Conservation (phyloP, 768 basidiomycete genomes). For the Neoboletus brunneissimus region DNA sequence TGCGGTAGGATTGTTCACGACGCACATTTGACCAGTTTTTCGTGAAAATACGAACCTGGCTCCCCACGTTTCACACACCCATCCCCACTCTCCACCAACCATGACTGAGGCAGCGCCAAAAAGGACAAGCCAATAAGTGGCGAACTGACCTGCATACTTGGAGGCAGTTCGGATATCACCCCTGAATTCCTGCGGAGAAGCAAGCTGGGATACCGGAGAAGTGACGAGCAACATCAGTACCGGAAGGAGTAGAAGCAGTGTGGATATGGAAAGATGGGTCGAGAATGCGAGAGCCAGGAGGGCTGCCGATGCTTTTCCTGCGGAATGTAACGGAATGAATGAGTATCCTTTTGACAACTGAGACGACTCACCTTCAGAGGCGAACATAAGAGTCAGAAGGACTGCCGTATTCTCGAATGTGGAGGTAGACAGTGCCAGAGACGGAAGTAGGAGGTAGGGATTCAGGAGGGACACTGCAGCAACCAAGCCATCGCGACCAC, state of each 20-base stretch:
- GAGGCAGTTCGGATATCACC: constrained; percentile 5
- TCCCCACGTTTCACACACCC: constrained; percentile 83
- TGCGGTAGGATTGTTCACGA: background rate
- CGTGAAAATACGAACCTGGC: constrained; percentile 52
- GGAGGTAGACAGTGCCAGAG: constrained; percentile 78
- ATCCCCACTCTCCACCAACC: constrained; percentile 58
- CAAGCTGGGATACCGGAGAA: constrained; percentile 63
- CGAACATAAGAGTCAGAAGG: constrained; percentile 66
- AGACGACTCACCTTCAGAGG: constrained; percentile 52
- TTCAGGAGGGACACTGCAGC: constrained; percentile 77
- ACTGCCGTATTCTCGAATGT: constrained; percentile 75
- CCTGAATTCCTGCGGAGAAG: constrained; percentile 47
- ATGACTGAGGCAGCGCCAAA: constrained; percentile 47
- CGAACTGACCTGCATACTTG: constrained; percentile 46
- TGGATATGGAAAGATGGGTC: constrained; percentile 70
- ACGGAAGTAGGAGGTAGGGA: constrained; percentile 81
- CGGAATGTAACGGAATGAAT: background rate
- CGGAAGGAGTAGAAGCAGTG: constrained; percentile 63
- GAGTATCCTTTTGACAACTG: background rate
- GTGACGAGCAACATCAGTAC: constrained; percentile 61
- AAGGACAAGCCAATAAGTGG: constrained; percentile 47
- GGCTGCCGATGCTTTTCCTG: constrained; percentile 58
- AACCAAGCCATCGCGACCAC: constrained; percentile 57
- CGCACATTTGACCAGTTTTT: background rate
- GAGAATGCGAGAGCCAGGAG: constrained; percentile 70